Conservation (phyloP, 169 alveolate species). For the Perkinsus olseni region DNA sequence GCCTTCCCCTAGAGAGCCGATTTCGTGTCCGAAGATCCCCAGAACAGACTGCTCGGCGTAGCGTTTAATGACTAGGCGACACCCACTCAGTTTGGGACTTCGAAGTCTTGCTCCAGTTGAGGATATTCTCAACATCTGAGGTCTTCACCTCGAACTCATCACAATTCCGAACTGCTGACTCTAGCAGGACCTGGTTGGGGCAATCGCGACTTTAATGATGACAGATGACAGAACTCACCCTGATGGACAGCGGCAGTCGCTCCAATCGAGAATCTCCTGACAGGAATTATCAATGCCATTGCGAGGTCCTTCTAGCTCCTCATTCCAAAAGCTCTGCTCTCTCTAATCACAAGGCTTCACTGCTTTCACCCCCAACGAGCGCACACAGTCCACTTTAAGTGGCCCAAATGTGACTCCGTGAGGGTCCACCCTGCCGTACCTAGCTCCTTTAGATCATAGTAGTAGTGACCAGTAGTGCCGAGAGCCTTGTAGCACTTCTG, state of each 20-base stretch:
- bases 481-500: neutral
- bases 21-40: too few relatives aligned
- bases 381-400: neutral
- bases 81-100: neutral
- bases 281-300: neutral
- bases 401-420: neutral
- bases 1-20: too few relatives aligned
- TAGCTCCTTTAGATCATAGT: neutral
- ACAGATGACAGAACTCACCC: neutral
- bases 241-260: neutral
- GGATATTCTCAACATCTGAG: conserved; percentile 82
- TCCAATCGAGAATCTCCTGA: neutral
- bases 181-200: conserved; percentile 81
- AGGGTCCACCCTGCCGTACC: neutral
- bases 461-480: neutral
- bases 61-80: too few relatives aligned
- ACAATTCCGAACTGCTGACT: conserved; percentile 90
- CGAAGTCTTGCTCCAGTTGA: conserved; percentile 70
- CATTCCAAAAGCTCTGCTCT: too few relatives aligned
- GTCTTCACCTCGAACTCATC: conserved; percentile 72
- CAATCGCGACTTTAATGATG: neutral
- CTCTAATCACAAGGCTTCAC: too few relatives aligned
- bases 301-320: too few relatives aligned
- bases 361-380: neutral
- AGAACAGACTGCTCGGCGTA: too few relatives aligned